phyloP scores from a whole-genome alignment of 2,329 filamentous ascomycete species.

The Aspergillus carbonarius region DNA sequence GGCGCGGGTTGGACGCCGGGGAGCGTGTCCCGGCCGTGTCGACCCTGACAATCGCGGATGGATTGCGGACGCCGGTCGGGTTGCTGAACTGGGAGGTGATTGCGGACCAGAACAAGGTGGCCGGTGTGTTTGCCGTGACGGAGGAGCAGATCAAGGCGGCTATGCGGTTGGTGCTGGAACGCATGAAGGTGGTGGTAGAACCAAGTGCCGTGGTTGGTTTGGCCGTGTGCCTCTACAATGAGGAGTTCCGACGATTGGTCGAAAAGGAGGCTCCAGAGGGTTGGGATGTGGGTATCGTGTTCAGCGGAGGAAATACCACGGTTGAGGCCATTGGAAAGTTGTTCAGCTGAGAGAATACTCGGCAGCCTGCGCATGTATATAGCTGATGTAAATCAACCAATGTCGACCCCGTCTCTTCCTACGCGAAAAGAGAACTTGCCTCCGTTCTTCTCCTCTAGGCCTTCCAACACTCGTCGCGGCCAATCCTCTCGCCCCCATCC shows the following conservation, averaged over 20 bases:
- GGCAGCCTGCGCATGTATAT: not conserved
- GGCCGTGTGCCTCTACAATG: conserved; percentile 79
- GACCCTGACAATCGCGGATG: conserved; percentile 83
- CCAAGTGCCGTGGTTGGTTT: conserved; percentile 82
- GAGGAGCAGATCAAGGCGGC: conserved; percentile 80
- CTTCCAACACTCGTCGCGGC: conserved; percentile 31
- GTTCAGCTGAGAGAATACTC: conserved; percentile 46
- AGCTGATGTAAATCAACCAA: conserved; percentile 3
- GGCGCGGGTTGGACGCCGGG: conserved; percentile 66
- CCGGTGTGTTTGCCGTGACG: conserved; percentile 68
- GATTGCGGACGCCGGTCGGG: conserved; percentile 80
- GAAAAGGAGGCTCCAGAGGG: conserved; percentile 63
- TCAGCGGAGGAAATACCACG: conserved; percentile 66
- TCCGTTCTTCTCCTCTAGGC: conserved; percentile 26
- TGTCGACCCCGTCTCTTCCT: conserved; percentile 24
- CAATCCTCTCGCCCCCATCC: conserved; percentile 36
- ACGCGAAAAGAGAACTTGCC: conserved; percentile 35
- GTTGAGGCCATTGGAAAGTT: conserved; percentile 60
- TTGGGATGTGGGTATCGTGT: conserved; percentile 67
- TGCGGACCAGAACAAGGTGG: conserved; percentile 67
- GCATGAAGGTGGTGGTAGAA: conserved; percentile 88
- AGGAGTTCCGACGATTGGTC: conserved; percentile 73
- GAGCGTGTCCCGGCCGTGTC: conserved; percentile 66
- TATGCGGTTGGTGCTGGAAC: conserved; percentile 75
- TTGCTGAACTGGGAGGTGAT: conserved; percentile 74